Evolutionary conservation across 441 rosid genomes (phyloP).

Genomic region (Flueggea neowawraea): DNA sequence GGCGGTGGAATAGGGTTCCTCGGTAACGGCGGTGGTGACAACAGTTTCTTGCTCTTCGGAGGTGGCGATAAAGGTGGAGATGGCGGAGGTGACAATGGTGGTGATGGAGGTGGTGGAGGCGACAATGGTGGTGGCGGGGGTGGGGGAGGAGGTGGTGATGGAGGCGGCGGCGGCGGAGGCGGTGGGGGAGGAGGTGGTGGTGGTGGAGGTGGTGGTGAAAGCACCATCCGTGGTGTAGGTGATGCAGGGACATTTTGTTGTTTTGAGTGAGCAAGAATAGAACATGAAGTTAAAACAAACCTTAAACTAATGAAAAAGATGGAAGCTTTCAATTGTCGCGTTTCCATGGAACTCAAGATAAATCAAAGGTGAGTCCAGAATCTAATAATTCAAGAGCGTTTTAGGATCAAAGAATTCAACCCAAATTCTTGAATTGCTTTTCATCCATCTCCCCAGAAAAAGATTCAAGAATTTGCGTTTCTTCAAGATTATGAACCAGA

Average conservation of each 20-base stretch:
- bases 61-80: constrained; percentile 13
- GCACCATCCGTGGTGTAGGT: constrained; percentile 7
- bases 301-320: constrained; percentile 24
- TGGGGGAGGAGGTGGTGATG: background rate
- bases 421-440: constrained; percentile 8
- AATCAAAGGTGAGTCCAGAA: background rate
- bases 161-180: background rate
- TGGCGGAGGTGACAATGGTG: background rate
- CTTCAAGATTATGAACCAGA: constrained; percentile 1
- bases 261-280: constrained; percentile 38
- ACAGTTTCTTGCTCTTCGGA: background rate
- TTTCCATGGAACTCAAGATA: constrained; percentile 34
- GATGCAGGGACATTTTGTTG: constrained; percentile 13
- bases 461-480: constrained; percentile 17
- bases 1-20: constrained; percentile 10
- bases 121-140: constrained; percentile 7
- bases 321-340: too few species aligned
- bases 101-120: background rate
- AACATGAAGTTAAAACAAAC: constrained; percentile 27
- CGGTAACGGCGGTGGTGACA: constrained; percentile 7
- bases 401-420: constrained; percentile 1
- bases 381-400: background rate
- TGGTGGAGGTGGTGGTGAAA: constrained; percentile 1
- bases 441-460: too few species aligned
- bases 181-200: constrained; percentile 3